Evolutionary conservation across 2,329 filamentous ascomycete genomes (phyloP), one percentile per base, ranked within the genome.

Genomic region (Apiospora pterosperma): DNA sequence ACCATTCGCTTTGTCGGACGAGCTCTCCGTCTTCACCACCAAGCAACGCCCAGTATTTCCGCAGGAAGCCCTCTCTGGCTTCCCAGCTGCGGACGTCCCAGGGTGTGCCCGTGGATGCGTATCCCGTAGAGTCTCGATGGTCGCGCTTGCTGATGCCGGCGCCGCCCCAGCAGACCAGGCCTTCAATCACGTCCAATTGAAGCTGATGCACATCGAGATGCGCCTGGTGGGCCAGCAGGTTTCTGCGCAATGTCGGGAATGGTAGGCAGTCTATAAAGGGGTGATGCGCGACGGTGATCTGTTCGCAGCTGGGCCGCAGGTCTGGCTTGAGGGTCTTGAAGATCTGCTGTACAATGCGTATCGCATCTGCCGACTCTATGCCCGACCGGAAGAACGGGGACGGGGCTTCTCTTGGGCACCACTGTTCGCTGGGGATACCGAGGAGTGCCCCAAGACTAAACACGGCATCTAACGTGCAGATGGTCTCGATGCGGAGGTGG

Each of bases 61-160:
- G 59, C 59, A 61, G 23, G 16, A 61, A 61, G 23, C 23, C 28
- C 16, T 38, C 36, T 10, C 34, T 38, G 36, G 59, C 59, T 23
- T 61, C 59, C 59, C 59, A 61, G 36, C 36, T 31, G 7, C 59
- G 59, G 23, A 41, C 59, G 23, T 61, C 59, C 59, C 59, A 61
- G 10, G 59, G 59, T 7, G 48, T 55, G 48, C 48, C 48, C 28
- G 48, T 55, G 3, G 48, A 55, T 10, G 48, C 48, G 48, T 16
- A 1, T n/a, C 48, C 48, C 48, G 48, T 55, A 34, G 28, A 34
- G 3, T 55, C 25, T 55, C n/a, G 11, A 5, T 19, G 11, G 48
- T 55, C 28, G 59, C 59, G 59, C 14, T 10, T 21, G 28, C 39
- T 41, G 36, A 38, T 7, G 36, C 59, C 59, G 21, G 34, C 59